Base-by-base conservation (phyloP, 139 green algal genomes). In the Picochlorum sp. region DNA sequence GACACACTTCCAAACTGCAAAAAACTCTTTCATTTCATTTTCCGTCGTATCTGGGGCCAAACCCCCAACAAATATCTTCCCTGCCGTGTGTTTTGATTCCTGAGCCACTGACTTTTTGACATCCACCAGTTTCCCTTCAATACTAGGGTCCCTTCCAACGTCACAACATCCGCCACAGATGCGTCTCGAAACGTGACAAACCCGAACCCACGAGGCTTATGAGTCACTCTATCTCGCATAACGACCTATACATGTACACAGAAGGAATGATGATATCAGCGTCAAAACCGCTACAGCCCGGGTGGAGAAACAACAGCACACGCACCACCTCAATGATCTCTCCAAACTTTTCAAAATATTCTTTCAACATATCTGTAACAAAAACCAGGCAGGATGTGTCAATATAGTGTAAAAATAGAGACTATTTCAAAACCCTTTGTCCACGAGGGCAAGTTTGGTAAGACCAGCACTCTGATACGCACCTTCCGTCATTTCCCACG, bases 1-100 rank as follows among this genome's bases (percentile, higher is more conserved):
- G 67, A 45, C 24, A 86, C 66, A 8, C 55, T 41, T 14, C 81
- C 81, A 75, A 73, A 87, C 50, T 70, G 58, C 26, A 44, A 59
- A 61, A 87, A 87, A 30, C 24, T 72, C 63, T 23, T 62, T 70
- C 57, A 95, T 86, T 1, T 76, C 51, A 1, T 85, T 83, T 69
- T 90, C 81, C 9, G 79, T 86, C 2, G 85, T 92, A 7, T 92
- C 87, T n/a, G 86, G 79, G 13, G 82, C 71, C 2, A 95, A 66
- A 1, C 88, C 88, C 3, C 88, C 88, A 23, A 95, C 88, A 78
- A 95, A 95, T 3, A 95, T 75, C 68, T 95, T 95, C 28, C 81
- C 83, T 37, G 79, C 82, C 49, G 78, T 76, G 4, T 79, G 80
- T 54, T 79, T 80, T 14, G 67, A 57, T 45, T 80, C 73, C 47